Evolutionary conservation across 805 yeast genomes (phyloP).

Genomic region (Debaryomyces castellii): DNA sequence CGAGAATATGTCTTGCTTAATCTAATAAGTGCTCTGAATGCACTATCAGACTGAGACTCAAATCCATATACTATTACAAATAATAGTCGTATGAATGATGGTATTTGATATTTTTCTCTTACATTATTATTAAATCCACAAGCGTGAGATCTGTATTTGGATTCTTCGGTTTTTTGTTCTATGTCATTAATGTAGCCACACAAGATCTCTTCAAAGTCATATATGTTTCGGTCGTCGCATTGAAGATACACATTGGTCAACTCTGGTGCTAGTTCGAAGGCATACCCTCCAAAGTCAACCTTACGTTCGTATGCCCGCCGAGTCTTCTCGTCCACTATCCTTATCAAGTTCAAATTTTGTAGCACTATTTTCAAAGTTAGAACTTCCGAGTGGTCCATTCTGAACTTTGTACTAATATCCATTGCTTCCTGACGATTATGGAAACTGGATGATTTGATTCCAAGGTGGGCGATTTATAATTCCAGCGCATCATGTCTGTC

Average conservation of each 20-base stretch:
- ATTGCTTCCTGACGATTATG: background rate
- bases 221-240: background rate
- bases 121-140: slow-evolving; percentile 5
- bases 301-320: background rate
- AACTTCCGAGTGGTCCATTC: background rate
- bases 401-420: background rate
- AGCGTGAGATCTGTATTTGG: background rate
- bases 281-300: background rate
- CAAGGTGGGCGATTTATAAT: background rate
- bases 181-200: background rate
- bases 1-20: slow-evolving; percentile 15
- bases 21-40: slow-evolving; percentile 1
- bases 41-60: background rate
- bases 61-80: slow-evolving; percentile 12
- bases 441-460: background rate
- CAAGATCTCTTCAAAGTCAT: background rate
- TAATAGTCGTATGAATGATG: slow-evolving; percentile 15
- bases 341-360: background rate
- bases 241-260: background rate
- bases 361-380: background rate
- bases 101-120: slow-evolving; percentile 14
- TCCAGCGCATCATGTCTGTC: background rate
- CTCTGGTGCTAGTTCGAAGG: background rate
- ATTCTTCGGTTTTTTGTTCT: background rate
- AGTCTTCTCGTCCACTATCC: background rate